Percentiles rank a stretch among this genome's conserved stretches.
Evolutionary conservation across 129 eudicot species (phyloP).

Genomic region (Mikania micrantha): DNA sequence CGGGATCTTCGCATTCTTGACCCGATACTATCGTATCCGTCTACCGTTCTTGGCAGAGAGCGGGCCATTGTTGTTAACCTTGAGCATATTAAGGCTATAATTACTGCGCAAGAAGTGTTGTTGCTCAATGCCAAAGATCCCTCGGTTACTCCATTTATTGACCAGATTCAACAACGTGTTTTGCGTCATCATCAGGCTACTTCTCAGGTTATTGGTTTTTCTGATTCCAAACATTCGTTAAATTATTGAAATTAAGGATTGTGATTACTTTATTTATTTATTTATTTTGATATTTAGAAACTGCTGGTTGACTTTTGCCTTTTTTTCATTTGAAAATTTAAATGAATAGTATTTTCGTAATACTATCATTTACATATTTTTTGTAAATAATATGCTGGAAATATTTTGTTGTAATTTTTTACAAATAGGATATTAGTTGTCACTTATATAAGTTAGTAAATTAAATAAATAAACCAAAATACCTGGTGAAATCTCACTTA

Average conservation of each 20-base stretch:
- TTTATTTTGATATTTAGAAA: too few species aligned
- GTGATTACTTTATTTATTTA: too few species aligned
- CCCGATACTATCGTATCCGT: conserved; percentile 79
- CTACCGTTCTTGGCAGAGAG: conserved; percentile 69
- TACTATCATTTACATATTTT: too few species aligned
- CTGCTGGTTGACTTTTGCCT: too few species aligned
- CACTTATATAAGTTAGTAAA: too few species aligned
- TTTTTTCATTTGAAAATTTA: too few species aligned
- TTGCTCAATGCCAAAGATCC: conserved; percentile 34
- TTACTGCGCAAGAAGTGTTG: conserved; percentile 37
- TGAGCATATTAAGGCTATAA: conserved; percentile 37
- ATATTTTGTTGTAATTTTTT: too few species aligned
- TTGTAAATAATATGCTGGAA: too few species aligned
- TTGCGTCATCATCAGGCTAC: conserved; percentile 59
- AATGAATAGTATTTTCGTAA: too few species aligned
- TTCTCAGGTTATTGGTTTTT: conserved; percentile 37
- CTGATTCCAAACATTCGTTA: neutral
- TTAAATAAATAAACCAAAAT: too few species aligned
- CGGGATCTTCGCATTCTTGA: conserved; percentile 92
- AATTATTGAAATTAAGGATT: neutral
- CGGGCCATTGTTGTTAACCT: conserved; percentile 31
- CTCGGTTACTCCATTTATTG: conserved; percentile 58
- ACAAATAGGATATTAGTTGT: too few species aligned
- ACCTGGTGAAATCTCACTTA: too few species aligned
- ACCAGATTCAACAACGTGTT: conserved; percentile 61